These are phyloP conservation scores for Trametes coccinea DNA, from an alignment of 768 basidiomycete genomes.

Conservation along the genomic window DNA sequence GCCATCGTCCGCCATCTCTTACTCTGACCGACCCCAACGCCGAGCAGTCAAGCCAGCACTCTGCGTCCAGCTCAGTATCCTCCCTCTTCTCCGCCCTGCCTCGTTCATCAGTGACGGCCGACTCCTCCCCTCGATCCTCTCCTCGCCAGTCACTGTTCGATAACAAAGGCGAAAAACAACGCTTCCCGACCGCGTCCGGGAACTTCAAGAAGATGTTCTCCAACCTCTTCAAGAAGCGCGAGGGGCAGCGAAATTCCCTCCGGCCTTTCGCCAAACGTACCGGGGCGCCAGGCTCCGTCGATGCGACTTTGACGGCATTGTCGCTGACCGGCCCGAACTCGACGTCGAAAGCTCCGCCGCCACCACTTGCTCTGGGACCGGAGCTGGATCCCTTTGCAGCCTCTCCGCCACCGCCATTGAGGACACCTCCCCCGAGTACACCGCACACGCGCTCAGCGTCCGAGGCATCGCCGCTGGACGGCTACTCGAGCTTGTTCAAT, in stretches of 20 bases:
- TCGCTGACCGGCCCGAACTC: conserved; percentile 1
- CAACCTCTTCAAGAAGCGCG: conserved; percentile 21
- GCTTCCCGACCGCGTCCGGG: conserved; percentile 14
- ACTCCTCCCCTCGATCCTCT: conserved; percentile 14
- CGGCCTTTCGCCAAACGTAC: conserved; percentile 12
- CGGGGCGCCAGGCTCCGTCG: conserved; percentile 11
- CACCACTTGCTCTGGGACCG: conserved; percentile 3
- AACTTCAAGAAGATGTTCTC: conserved; percentile 23
- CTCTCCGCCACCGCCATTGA: conserved; percentile 4
- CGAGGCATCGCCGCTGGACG: conserved; percentile 11
- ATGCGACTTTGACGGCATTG: conserved; percentile 12
- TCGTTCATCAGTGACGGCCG: conserved; percentile 14
- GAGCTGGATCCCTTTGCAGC: conserved; percentile 17
- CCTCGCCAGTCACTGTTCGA: conserved; percentile 8
- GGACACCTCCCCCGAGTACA: neutral
- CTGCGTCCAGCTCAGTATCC: conserved; percentile 13
- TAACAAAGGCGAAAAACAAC: conserved; percentile 9
- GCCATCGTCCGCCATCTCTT: conserved; percentile 17
- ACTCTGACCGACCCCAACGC: conserved; percentile 3
- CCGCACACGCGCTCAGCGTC: conserved; percentile 6
- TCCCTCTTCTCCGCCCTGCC: conserved; percentile 21
- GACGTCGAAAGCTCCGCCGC: neutral
- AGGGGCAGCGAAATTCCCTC: conserved; percentile 2
- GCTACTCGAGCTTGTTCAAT: conserved; percentile 20
- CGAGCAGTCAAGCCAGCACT: conserved; percentile 13